phyloP scores from a whole-genome alignment of 2,329 filamentous ascomycete genomes.

The Ceratocystiopsis minuta region DNA sequence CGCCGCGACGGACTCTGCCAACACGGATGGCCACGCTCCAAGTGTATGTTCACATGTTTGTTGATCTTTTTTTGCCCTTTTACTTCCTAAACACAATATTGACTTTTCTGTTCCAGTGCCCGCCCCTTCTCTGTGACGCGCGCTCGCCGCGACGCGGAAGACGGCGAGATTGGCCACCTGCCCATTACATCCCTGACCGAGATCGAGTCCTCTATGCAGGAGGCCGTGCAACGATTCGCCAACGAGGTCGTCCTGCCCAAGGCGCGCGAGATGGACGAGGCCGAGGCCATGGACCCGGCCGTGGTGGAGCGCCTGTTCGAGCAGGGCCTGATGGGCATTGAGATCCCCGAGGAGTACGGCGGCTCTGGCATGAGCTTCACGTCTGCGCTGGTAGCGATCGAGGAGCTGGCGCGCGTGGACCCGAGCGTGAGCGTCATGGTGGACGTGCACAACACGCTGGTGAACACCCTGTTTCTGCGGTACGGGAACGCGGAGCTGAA shows the following conservation, averaged over 20 bases:
- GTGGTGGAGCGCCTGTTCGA: constrained; percentile 91
- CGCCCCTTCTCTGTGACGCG: constrained; percentile 44
- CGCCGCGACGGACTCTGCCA: constrained; percentile 2
- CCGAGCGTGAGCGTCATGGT: constrained; percentile 89
- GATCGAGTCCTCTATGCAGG: constrained; percentile 73
- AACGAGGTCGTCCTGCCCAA: constrained; percentile 76
- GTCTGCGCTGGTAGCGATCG: constrained; percentile 84
- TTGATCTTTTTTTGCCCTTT: neutral
- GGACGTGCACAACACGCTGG: constrained; percentile 95
- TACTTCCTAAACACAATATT: neutral
- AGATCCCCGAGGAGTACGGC: constrained; percentile 93
- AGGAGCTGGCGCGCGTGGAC: constrained; percentile 86
- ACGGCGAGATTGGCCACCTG: constrained; percentile 67
- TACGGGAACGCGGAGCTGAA: constrained; percentile 62
- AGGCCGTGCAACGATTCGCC: constrained; percentile 81
- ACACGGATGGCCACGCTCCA: constrained; percentile 1
- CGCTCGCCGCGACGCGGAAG: constrained; percentile 31
- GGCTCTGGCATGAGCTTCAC: constrained; percentile 99
- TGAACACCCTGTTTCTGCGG: constrained; percentile 83
- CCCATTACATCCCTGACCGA: constrained; percentile 89
- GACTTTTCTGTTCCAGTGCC: constrained; percentile 12
- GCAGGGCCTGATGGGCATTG: constrained; percentile 90
- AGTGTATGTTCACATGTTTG: constrained; percentile 1
- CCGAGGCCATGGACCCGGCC: constrained; percentile 75
- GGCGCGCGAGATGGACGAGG: constrained; percentile 94